A percentile compares a stretch with the other conserved stretches of the same genome.
Evolutionary conservation across 345 rosid species (phyloP).

Genomic region (Jatropha curcas): DNA sequence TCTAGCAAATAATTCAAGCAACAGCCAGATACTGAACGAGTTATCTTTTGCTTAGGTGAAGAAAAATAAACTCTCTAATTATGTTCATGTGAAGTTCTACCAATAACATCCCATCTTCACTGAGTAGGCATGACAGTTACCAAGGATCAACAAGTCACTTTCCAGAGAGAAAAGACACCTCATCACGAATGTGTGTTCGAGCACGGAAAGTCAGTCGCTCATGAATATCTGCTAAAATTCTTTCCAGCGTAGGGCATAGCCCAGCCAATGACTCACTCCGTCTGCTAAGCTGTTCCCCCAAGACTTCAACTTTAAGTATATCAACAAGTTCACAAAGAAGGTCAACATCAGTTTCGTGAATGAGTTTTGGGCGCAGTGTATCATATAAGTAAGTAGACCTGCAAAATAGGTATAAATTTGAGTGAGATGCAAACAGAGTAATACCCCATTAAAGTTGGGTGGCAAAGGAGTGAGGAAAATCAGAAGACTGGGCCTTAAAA

Average conservation of each 20-base stretch:
- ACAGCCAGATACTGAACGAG: not conserved
- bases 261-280: conserved; percentile 82
- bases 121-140: conserved; percentile 1
- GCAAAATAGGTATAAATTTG: conserved; percentile 13
- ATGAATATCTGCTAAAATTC: conserved; percentile 88
- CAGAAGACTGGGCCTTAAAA: no score
- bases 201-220: conserved; percentile 97
- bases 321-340: conserved; percentile 94
- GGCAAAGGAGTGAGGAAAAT: not conserved
- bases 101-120: not conserved
- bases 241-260: conserved; percentile 77
- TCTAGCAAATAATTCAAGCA: not conserved
- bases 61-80: not conserved
- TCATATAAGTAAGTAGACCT: conserved; percentile 94
- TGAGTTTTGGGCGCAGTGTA: conserved; percentile 88
- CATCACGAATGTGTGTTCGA: conserved; percentile 92
- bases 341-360: conserved; percentile 85
- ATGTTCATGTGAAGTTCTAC: not conserved
- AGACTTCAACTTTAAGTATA: conserved; percentile 89
- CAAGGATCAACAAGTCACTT: not conserved
- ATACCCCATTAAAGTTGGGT: not conserved
- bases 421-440: not conserved
- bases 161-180: conserved; percentile 45
- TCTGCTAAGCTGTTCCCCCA: conserved; percentile 82
- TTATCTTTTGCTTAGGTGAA: not conserved